Conservation (phyloP, 2,329 filamentous ascomycete species). For the Aspergillus sp. region DNA sequence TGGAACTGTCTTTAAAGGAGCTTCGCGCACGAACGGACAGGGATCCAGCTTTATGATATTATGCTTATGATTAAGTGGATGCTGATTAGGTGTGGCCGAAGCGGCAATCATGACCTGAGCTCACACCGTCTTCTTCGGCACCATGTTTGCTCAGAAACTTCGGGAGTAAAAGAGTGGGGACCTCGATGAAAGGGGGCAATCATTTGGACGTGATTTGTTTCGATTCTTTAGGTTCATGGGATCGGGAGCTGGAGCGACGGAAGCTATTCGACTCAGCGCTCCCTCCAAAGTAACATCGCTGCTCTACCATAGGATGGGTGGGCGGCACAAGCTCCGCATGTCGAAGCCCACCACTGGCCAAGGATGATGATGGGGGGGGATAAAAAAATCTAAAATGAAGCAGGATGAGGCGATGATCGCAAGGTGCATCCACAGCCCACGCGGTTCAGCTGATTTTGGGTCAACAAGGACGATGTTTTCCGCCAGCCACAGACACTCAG, state of each 20-base stretch:
- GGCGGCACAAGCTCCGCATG: conserved; percentile 1
- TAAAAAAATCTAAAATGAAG: neutral
- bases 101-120: neutral
- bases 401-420: neutral
- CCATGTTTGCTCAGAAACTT: conserved; percentile 2
- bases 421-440: conserved; percentile 4
- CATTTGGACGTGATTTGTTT: conserved; percentile 4
- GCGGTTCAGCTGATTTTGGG: conserved; percentile 8
- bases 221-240: neutral
- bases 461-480: conserved; percentile 8
- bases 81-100: conserved; percentile 1
- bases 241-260: neutral
- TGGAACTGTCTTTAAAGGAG: neutral
- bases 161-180: conserved; percentile 1
- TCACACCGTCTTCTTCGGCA: neutral
- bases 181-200: conserved; percentile 4
- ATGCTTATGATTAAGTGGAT: conserved; percentile 3
- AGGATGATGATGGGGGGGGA: neutral
- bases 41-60: conserved; percentile 1
- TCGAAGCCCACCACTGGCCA: neutral
- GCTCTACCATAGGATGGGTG: neutral
- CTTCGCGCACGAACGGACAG: neutral
- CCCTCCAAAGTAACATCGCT: neutral
- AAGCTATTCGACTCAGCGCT: neutral
- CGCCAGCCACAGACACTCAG: conserved; percentile 14